Evolutionary conservation across 108 stramenopile genomes (phyloP).

Genomic region (Pelagomonas calceolata): DNA sequence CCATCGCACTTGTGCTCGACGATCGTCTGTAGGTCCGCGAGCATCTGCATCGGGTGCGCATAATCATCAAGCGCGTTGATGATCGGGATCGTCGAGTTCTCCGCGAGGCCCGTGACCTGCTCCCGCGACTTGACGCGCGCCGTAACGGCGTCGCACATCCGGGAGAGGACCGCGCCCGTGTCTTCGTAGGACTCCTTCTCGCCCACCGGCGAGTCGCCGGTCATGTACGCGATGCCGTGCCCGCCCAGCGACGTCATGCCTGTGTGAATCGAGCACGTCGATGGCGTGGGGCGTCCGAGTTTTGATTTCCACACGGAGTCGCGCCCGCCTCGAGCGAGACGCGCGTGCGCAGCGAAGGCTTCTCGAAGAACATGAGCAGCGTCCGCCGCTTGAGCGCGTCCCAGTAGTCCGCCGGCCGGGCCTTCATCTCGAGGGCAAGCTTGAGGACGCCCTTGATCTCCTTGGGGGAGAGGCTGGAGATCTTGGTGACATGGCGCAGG

Average conservation of each 20-base stretch:
- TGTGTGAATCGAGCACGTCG: no score
- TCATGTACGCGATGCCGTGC: slow-evolving; percentile 4
- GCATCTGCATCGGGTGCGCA: slow-evolving; percentile 45
- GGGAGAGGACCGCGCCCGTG: slow-evolving; percentile 26
- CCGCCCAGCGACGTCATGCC: slow-evolving; percentile 42
- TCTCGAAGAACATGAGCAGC: slow-evolving; percentile 41
- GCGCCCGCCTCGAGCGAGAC: slow-evolving; percentile 42
- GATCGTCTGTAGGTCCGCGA: slow-evolving; percentile 42
- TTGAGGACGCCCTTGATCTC: not conserved
- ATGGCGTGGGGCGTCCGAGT: no score
- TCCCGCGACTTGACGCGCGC: slow-evolving; percentile 40
- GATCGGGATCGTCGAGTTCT: slow-evolving; percentile 30
- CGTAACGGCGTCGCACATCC: slow-evolving; percentile 39
- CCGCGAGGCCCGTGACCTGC: slow-evolving; percentile 24
- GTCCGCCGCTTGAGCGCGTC: slow-evolving; percentile 20
- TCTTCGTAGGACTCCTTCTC: slow-evolving; percentile 21
- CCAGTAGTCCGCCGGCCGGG: not conserved
- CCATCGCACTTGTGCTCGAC: slow-evolving; percentile 11
- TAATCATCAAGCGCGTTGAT: slow-evolving; percentile 42
- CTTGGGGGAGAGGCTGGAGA: not conserved
- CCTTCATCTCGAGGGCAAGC: not conserved
- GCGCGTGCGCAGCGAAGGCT: slow-evolving; percentile 40
- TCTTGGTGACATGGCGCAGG: not conserved
- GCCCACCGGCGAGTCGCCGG: slow-evolving; percentile 27
- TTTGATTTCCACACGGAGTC: no score